Base-by-base conservation (phyloP, 2,329 filamentous ascomycete species). In the Pseudogymnoascus sp. region DNA sequence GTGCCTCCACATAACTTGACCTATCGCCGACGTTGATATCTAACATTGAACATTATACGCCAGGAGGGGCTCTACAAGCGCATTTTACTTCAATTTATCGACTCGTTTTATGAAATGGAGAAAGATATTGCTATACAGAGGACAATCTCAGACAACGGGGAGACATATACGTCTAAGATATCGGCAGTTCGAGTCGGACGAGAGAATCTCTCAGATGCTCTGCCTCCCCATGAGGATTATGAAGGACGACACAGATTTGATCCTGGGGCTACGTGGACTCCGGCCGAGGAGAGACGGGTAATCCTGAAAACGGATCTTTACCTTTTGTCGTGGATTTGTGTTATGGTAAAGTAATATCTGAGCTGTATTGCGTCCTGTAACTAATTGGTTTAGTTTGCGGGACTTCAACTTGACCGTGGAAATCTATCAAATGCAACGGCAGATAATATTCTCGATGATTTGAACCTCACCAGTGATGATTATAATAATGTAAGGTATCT, bases 351-450 rank as follows among this genome's bases (percentile, higher is more conserved):
- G 70, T 11, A 16, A 14, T 61, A 20, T 6, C 62, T 1, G 2
- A 37, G 2, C n/a, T 25, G 12, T 22, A 12, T 11, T 34, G 30
- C 5, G 6, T 57, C 6, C 12, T 64, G 72, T 78, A 74, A 60
- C 47, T 80, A 9, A 78, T 77, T 60, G 37, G 38, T 2, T 22
- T 50, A 64, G 59, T 87, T 87, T 71, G 85, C 87, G 61, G 82
- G 81, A 0, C 74, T 87, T 4, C 83, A 87, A 67, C 73, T 87
- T 6, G 84, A 87, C 68, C 76, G 85, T 57, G 83, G 83, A 59
- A 88, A 88, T 67, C 73, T 88, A 67, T 77, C 76, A 60, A 85
- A 85, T 65, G 85, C 84, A 2, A 73, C 84, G 30, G 83, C 82
- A 1, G 85, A 87, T 68, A 81, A 84, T 66, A 76, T 88, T 67